phyloP scores from a whole-genome alignment of 169 alveolate genomes.

The Plasmodium cynomolgi region DNA sequence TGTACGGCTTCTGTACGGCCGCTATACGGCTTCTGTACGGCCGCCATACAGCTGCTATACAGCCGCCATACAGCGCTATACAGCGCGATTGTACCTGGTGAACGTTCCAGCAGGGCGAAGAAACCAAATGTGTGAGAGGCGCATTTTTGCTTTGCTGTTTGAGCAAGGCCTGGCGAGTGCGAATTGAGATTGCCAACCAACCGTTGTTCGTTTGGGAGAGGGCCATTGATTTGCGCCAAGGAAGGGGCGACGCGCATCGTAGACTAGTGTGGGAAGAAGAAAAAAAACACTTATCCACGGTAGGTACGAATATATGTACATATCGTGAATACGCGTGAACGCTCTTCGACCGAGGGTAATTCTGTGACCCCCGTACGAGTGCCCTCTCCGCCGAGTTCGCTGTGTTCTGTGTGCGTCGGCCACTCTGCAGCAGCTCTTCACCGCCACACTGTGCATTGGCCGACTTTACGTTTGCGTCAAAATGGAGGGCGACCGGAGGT shows the following conservation, averaged over 20 bases:
- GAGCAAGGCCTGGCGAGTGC: not conserved
- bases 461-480: not conserved
- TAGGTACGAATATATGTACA: not conserved
- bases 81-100: not conserved
- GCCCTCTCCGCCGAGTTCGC: not conserved
- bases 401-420: not conserved
- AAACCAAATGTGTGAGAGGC: not conserved
- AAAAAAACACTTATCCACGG: not conserved
- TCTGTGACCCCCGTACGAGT: not conserved
- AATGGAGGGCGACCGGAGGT: slow-evolving; percentile 25
- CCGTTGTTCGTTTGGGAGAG: not conserved
- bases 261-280: not conserved
- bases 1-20: too few species aligned
- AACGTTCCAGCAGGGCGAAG: not conserved
- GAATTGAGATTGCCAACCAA: not conserved
- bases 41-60: too few species aligned
- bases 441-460: too few species aligned
- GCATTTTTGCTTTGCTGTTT: not conserved
- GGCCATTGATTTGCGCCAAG: not conserved
- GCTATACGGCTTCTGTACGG: too few species aligned
- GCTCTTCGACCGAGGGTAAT: not conserved
- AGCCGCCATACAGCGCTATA: too few species aligned
- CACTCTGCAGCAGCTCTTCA: not conserved
- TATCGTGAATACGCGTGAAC: not conserved
- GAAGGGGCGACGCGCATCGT: not conserved